Base-by-base conservation (phyloP, 164 flowering plant species). In the Houttuynia cordata region DNA sequence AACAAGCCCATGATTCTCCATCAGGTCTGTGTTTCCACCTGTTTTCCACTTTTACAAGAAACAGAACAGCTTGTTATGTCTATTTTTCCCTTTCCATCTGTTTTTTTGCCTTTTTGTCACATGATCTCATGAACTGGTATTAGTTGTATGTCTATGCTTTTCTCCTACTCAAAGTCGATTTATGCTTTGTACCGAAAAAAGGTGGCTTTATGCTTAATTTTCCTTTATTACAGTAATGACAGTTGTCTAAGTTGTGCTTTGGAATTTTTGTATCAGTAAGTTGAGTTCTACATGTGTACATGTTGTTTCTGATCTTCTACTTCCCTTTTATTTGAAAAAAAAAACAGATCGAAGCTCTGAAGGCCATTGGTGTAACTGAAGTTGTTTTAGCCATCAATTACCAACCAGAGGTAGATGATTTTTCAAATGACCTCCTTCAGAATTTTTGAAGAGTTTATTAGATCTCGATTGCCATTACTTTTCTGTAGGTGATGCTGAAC, bases 1-100 rank as follows among this genome's bases (percentile, higher is more conserved):
- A 69, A 69, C 50, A 69, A 69, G 47, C 68, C 68, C 22, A 69
- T 69, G 62, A 61, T 69, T 64, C 52, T 69, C 41, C 72, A 69
- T 64, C 72, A 69, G 72, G 72, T 69, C 49, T 45, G 49, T 4
- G 17, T 45, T 45, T n/a, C n/a, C n/a, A n/a, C n/a, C n/a, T n/a
- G n/a, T n/a, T n/a, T n/a, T n/a, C n/a, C n/a, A n/a, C n/a, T n/a
- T n/a, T n/a, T n/a, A n/a, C n/a, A n/a, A n/a, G n/a, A n/a, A n/a
- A n/a, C n/a, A n/a, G n/a, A n/a, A n/a, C n/a, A n/a, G n/a, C n/a
- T n/a, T n/a, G n/a, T n/a, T n/a, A n/a, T n/a, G n/a, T n/a, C n/a
- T n/a, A n/a, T n/a, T n/a, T n/a, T n/a, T n/a, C n/a, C n/a, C n/a
- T n/a, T n/a, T n/a, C n/a, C n/a, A n/a, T n/a, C n/a, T n/a, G n/a